Conservation (phyloP, 345 rosid species). For the Gossypium ekmanianum region DNA sequence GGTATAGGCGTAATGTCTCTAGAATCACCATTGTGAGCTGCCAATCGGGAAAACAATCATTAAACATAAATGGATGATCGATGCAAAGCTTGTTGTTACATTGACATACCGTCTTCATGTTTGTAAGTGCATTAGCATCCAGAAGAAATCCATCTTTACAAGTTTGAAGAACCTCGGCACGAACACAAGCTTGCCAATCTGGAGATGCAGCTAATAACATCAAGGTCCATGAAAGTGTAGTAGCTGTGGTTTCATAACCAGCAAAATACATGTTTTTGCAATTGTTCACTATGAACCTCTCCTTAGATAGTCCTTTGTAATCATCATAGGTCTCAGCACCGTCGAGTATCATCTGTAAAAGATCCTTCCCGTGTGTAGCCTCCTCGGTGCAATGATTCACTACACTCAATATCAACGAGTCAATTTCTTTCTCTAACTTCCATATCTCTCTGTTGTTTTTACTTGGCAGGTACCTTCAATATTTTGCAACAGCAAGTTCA, state of each 20-base stretch:
- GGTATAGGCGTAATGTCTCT: slow-evolving; percentile 38
- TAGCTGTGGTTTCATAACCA: slow-evolving; percentile 44
- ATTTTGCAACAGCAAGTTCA: slow-evolving; percentile 6
- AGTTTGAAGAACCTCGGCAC: slow-evolving; percentile 32
- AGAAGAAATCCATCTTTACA: slow-evolving; percentile 8
- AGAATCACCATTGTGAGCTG: slow-evolving; percentile 38
- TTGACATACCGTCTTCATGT: slow-evolving; percentile 28
- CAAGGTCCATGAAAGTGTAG: slow-evolving; percentile 34
- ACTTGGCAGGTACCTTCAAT: slow-evolving; percentile 32
- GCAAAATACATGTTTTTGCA: slow-evolving; percentile 54
- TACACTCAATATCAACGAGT: slow-evolving; percentile 22
- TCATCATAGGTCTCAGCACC: slow-evolving; percentile 21
- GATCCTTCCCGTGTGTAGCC: slow-evolving; percentile 23
- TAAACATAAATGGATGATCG: neutral
- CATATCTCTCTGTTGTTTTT: slow-evolving; percentile 34
- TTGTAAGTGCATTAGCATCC: slow-evolving; percentile 24
- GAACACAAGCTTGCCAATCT: slow-evolving; percentile 47
- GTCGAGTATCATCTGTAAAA: slow-evolving; percentile 38
- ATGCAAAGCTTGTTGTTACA: neutral
- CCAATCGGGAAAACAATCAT: neutral
- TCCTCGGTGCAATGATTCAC: slow-evolving; percentile 25
- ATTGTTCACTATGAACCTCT: slow-evolving; percentile 41
- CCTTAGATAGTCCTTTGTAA: slow-evolving; percentile 13
- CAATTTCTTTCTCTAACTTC: slow-evolving; percentile 38
- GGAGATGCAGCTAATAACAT: slow-evolving; percentile 38